phyloP scores from a whole-genome alignment of 2,329 filamentous ascomycete genomes.

The Paramyrothecium sp. region DNA sequence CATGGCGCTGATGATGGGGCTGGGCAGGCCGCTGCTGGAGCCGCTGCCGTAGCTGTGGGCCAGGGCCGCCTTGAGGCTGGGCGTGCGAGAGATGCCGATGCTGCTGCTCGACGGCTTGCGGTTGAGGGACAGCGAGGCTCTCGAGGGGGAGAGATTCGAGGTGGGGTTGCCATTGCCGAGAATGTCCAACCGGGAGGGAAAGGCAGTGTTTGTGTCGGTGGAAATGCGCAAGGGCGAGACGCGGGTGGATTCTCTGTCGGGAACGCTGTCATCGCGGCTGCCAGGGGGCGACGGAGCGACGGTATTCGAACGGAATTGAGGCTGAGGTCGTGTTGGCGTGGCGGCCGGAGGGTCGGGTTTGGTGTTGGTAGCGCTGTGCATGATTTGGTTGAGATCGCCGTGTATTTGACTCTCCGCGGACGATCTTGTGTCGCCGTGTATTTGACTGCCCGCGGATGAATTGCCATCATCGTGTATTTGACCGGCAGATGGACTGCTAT shows the following conservation, averaged over 20 bases:
- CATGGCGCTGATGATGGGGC: constrained; percentile 73
- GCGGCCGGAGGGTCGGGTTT: not conserved
- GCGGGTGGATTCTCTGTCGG: constrained; percentile 14
- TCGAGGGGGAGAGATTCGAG: constrained; percentile 25
- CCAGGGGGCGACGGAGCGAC: not conserved
- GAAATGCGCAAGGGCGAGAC: constrained; percentile 33
- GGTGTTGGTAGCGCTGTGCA: not conserved
- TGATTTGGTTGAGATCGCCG: not conserved
- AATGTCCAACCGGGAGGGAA: constrained; percentile 17
- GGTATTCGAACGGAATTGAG: not conserved
- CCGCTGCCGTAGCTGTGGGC: constrained; percentile 52
- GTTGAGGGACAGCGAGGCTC: constrained; percentile 21
- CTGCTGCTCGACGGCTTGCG: constrained; percentile 32
- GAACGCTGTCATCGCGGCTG: too few relatives aligned
- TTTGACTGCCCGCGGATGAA: too few relatives aligned
- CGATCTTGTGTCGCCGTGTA: too few relatives aligned
- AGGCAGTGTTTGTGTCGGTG: constrained; percentile 28
- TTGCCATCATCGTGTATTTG: too few relatives aligned
- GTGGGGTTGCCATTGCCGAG: constrained; percentile 29
- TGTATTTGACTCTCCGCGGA: too few relatives aligned
- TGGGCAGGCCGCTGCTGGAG: constrained; percentile 67
- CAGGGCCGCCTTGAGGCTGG: constrained; percentile 59
- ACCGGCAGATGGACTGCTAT: too few relatives aligned
- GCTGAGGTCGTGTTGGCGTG: not conserved
- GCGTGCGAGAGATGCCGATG: constrained; percentile 55